Evolutionary conservation across 2,329 filamentous ascomycete species (phyloP).

Genomic region (Aspergillus pseudonomiae): DNA sequence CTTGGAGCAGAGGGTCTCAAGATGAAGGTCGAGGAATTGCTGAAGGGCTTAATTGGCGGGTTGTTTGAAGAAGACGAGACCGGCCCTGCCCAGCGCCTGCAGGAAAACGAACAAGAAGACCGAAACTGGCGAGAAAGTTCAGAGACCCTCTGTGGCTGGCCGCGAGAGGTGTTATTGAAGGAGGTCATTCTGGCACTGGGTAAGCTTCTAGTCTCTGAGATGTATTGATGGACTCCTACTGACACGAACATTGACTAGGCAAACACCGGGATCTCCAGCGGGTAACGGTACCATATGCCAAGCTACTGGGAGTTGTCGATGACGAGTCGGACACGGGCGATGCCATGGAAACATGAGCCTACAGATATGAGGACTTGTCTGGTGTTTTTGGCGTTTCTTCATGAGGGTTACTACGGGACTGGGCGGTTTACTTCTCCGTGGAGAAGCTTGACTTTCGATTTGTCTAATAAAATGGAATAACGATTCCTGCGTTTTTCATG

Average conservation of each 20-base stretch:
- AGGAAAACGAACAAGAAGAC: slow-evolving; percentile 43
- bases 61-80: slow-evolving; percentile 61
- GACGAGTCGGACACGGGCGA: slow-evolving; percentile 35
- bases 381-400: slow-evolving; percentile 11
- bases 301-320: slow-evolving; percentile 65
- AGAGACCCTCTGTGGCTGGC: slow-evolving; percentile 85
- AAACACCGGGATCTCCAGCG: slow-evolving; percentile 95
- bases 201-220: slow-evolving; percentile 49
- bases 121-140: slow-evolving; percentile 53
- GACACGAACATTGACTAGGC: slow-evolving; percentile 56
- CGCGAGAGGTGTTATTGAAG: slow-evolving; percentile 81
- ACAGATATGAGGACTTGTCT: neutral
- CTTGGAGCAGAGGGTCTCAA: slow-evolving; percentile 86
- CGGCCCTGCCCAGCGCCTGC: slow-evolving; percentile 29
- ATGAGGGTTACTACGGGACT: neutral
- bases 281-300: slow-evolving; percentile 91
- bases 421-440: slow-evolving; percentile 4
- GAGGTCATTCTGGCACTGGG: slow-evolving; percentile 91
- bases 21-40: slow-evolving; percentile 88
- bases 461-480: neutral
- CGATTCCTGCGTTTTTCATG: neutral
- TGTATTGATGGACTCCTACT: slow-evolving; percentile 8
- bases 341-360: slow-evolving; percentile 39
- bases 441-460: neutral
- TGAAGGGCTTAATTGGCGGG: slow-evolving; percentile 79